Base-by-base conservation (phyloP, 176 grass and related monocot genomes). In the Phyllostachys edulis region DNA sequence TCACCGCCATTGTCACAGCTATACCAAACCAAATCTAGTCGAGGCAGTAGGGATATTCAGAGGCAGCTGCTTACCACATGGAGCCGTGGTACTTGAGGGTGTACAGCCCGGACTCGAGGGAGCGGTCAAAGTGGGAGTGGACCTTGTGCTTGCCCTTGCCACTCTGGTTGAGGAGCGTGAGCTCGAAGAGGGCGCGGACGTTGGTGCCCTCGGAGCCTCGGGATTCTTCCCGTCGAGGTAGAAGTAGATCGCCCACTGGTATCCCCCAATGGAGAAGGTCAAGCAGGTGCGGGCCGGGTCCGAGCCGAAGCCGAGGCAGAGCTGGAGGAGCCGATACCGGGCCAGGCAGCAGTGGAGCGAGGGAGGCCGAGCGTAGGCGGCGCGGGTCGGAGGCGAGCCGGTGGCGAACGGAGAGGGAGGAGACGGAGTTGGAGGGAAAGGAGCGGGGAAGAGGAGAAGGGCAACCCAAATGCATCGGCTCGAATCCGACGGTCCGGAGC, bases 1-100 rank as follows among this genome's bases (percentile, higher is more conserved):
- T 51, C 32, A 23, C 27, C 37, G 38, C 27, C 34, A 42, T 10
- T 16, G 1, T 12, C 12, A 54, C 16, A 49, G 23, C 80, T 2
- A 20, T 75, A 75, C 21, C 40, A 20, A 39, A 50, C 47, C 20
- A 20, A 81, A 80, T 7, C 65, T n/a, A 59, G 62, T 16, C 12
- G 12, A 57, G 11, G 7, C 6, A 38, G 64, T 34, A 71, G 15
- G 21, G 57, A 56, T 44, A 78, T 14, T 32, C 9, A 27, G n/a
- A 51, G 41, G 7, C 27, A 9, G 18, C 4, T 15, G 77, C 75
- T 86, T 87, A 98, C 95, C 95, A 98, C 95, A 98, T 98, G 87
- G 90, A 93, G 37, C 92, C 89, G 10, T 92, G 87, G 87, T 95
- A 95, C 85, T 93, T 95, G 85, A 97, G 88, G 11, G 92, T 97